A percentile compares a stretch with the other conserved stretches of the same genome.
phyloP scores from a whole-genome alignment of 306 rosid genomes.

The Chamaecrista fasciculata region DNA sequence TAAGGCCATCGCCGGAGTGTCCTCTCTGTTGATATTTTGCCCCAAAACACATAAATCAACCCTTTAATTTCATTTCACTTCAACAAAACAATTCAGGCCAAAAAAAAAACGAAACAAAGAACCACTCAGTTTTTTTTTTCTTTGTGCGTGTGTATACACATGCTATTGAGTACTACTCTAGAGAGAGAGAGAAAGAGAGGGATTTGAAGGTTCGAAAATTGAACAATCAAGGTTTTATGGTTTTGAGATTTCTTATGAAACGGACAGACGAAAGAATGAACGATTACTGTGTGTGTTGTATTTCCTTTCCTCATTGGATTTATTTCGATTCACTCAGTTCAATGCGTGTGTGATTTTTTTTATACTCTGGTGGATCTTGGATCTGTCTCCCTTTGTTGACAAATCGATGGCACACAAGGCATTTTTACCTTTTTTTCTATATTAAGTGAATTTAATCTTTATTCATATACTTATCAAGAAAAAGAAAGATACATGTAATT shows the following conservation, averaged over 20 bases:
- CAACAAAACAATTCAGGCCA: too few relatives aligned
- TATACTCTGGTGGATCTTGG: slow-evolving; percentile 16
- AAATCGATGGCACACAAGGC: slow-evolving; percentile 20
- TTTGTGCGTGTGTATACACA: too few relatives aligned
- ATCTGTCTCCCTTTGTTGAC: slow-evolving; percentile 19
- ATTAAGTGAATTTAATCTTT: too few relatives aligned
- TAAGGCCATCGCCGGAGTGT: slow-evolving; percentile 37
- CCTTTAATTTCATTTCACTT: slow-evolving; percentile 68
- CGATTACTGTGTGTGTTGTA: slow-evolving; percentile 26
- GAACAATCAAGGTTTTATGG: slow-evolving; percentile 42
- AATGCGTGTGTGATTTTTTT: neutral
- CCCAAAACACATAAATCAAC: slow-evolving; percentile 40
- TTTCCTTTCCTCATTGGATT: slow-evolving; percentile 17
- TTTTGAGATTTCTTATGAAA: slow-evolving; percentile 15
- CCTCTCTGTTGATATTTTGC: slow-evolving; percentile 41
- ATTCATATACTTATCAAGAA: neutral
- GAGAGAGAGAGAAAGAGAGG: slow-evolving; percentile 29
- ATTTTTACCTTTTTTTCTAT: slow-evolving; percentile 28
- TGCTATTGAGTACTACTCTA: slow-evolving; percentile 28
- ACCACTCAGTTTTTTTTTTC: too few relatives aligned
- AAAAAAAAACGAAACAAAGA: too few relatives aligned
- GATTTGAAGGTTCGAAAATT: slow-evolving; percentile 39
- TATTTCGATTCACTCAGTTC: slow-evolving; percentile 14
- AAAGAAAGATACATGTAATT: neutral
- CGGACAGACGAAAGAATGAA: too few relatives aligned